Base-by-base conservation (phyloP, 495 filamentous ascomycete genomes). In the Hypomontagnella monticulosa region DNA sequence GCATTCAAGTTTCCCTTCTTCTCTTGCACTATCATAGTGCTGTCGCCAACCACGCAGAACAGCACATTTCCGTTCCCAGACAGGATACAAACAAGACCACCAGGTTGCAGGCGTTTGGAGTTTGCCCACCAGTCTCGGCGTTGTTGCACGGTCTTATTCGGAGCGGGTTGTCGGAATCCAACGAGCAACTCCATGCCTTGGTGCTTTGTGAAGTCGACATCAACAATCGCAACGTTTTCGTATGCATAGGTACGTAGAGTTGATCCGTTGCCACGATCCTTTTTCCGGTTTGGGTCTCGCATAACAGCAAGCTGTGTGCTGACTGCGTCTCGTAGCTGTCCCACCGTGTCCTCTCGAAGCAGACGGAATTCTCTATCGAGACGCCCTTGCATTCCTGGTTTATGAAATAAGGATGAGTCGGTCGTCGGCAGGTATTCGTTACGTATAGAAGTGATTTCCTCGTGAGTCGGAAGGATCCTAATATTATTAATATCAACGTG, bases 361-460 rank as follows among this genome's bases (percentile, higher is more conserved):
- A 92, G 79, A 14, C 89, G 81, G 57, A 93, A 92, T 62, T 93
- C 87, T 51, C 86, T 76, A 67, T 93, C 89, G 0, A 93, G 72
- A 0, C 91, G 77, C 0, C 89, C 84, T 1, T 72, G 73, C 9
- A 89, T 76, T 5, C 88, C 89, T 9, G 74, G 63, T 2, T 85
- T 60, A 71, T 93, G 88, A 69, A 82, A 81, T 36, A 81, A 76
- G 0, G 66, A 50, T 4, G 72, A 62, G 61, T 90, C 80, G 1
- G 73, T 83, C 6, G 72, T 67, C 3, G 91, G 91, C 0, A 91
- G 73, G 67, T 88, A 93, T 57, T 91, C 86, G 0, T 68, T 60
- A 2, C 81, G 76, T 10, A 66, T 42, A 18, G 80, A 83, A 1
- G 70, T 61, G 42, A 91, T 87, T 70, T 92, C 90, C 37, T 83